Evolutionary conservation across 441 rosid genomes (phyloP).

Genomic region (Gossypium aridum): DNA sequence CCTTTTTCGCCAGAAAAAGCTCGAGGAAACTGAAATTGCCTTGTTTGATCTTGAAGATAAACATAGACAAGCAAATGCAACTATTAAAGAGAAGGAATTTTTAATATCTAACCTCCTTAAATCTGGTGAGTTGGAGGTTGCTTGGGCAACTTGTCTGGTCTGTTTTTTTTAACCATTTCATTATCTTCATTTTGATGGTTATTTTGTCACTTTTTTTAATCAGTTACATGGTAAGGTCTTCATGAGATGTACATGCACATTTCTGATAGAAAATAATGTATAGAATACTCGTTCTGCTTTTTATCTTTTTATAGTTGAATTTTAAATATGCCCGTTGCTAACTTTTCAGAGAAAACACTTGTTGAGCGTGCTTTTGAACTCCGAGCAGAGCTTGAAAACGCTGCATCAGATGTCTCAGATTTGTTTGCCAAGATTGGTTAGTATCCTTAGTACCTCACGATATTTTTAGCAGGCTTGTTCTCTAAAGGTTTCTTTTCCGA

Average conservation of each 20-base stretch:
- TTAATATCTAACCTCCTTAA: slow-evolving; percentile 81
- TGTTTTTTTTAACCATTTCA: neutral
- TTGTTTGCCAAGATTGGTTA: slow-evolving; percentile 88
- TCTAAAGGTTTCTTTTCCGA: slow-evolving; percentile 9
- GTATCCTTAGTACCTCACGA: slow-evolving; percentile 20
- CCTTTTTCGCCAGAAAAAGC: slow-evolving; percentile 48
- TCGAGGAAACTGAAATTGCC: slow-evolving; percentile 67
- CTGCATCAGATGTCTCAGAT: slow-evolving; percentile 83
- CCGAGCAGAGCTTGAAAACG: slow-evolving; percentile 73
- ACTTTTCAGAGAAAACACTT: slow-evolving; percentile 68
- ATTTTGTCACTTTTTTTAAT: neutral
- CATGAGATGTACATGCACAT: neutral
- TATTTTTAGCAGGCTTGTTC: slow-evolving; percentile 10
- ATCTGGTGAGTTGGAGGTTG: slow-evolving; percentile 50
- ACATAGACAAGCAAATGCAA: slow-evolving; percentile 84
- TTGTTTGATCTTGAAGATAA: slow-evolving; percentile 86
- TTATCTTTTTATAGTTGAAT: too few species aligned
- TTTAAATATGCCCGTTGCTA: neutral
- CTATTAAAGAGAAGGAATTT: slow-evolving; percentile 88
- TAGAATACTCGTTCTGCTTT: too few species aligned
- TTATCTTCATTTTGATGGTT: neutral
- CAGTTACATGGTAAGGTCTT: neutral
- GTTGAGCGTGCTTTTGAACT: slow-evolving; percentile 86
- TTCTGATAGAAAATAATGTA: too few species aligned
- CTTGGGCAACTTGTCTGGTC: too few species aligned